These are phyloP conservation scores for Spinacia oleracea DNA, from an alignment of 179 eudicot species.

Conservation along the genomic window DNA sequence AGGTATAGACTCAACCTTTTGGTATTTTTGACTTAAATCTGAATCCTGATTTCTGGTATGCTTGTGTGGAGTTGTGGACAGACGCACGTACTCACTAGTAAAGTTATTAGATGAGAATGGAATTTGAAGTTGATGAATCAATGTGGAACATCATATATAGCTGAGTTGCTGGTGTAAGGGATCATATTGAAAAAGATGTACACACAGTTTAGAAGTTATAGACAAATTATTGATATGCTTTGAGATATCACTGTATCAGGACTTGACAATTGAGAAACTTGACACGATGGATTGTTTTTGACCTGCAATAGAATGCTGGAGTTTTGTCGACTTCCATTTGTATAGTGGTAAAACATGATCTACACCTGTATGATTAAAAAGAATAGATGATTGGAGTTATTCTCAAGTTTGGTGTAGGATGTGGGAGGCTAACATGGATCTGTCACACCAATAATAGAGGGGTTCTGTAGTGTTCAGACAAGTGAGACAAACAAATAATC, in stretches of 20 bases:
- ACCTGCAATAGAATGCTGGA: background rate
- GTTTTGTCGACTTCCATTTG: background rate
- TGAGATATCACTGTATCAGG: background rate
- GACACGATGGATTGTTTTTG: background rate
- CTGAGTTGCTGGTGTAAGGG: background rate
- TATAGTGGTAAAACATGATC: too few relatives aligned
- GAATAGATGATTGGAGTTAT: too few relatives aligned
- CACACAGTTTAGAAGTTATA: background rate
- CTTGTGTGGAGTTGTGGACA: background rate
- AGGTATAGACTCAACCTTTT: background rate
- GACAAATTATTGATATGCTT: background rate
- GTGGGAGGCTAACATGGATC: background rate
- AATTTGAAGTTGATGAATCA: background rate
- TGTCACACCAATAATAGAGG: background rate
- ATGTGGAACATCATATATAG: background rate
- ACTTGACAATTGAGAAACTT: background rate
- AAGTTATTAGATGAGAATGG: background rate
- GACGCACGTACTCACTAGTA: background rate
- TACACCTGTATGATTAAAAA: too few relatives aligned
- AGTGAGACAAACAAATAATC: background rate
- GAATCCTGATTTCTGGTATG: background rate
- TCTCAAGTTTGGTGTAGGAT: background rate
- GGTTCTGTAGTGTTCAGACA: background rate
- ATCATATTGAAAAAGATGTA: background rate
- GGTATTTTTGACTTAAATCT: background rate